Evolutionary conservation across 176 grass and related monocot species (phyloP).

Genomic region (Leersia perrieri): DNA sequence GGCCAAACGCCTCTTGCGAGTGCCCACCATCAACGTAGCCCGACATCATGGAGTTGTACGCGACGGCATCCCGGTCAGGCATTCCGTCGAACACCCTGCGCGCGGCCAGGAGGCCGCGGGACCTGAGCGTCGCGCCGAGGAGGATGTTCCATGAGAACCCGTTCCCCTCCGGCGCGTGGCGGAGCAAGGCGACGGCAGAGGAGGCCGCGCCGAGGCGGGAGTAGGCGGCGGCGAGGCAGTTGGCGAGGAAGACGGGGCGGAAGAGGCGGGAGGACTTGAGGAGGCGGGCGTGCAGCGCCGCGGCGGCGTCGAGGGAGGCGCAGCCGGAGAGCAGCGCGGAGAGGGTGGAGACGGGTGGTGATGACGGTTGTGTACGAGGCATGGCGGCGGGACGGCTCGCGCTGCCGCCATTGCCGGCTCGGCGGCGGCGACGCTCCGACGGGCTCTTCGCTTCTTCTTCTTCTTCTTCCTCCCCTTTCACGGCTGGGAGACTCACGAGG

Average conservation of each 20-base stretch:
- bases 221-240: constrained; percentile 63
- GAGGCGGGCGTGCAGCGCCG: constrained; percentile 54
- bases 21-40: constrained; percentile 38
- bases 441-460: not conserved
- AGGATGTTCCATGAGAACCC: constrained; percentile 68
- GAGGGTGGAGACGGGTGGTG: constrained; percentile 22
- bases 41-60: constrained; percentile 70
- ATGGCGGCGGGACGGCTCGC: not conserved
- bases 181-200: constrained; percentile 42
- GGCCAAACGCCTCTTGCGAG: constrained; percentile 27
- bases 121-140: constrained; percentile 22
- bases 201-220: constrained; percentile 38
- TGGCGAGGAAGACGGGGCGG: constrained; percentile 49
- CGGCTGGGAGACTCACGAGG: too few species aligned
- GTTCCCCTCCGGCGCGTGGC: constrained; percentile 41
- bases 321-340: constrained; percentile 44
- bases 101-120: constrained; percentile 34
- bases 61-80: constrained; percentile 47
- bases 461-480: not conserved
- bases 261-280: constrained; percentile 52
- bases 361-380: not conserved
- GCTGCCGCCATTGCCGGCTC: not conserved
- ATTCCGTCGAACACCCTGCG: constrained; percentile 66
- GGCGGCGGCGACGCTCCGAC: not conserved
- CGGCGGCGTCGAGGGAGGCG: constrained; percentile 32